phyloP scores from a whole-genome alignment of 2,329 filamentous ascomycete species.

The Bimuria novae-zelandiae region DNA sequence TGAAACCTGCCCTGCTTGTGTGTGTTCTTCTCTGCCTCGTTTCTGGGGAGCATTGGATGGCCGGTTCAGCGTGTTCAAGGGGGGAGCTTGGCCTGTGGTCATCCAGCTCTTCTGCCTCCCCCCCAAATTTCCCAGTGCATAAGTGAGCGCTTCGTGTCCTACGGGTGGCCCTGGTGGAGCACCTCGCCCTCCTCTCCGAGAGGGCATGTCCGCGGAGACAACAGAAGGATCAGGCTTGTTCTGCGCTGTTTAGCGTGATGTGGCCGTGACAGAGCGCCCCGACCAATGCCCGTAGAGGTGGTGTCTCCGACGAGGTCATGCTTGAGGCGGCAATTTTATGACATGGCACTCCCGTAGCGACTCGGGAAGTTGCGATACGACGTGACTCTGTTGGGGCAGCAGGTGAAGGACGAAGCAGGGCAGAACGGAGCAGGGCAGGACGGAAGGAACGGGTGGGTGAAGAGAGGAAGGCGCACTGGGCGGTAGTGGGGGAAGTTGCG shows the following conservation, averaged over 20 bases:
- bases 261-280: slow-evolving; percentile 11
- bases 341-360: background rate
- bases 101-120: slow-evolving; percentile 41
- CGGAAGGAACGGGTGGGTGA: background rate
- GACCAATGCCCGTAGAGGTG: slow-evolving; percentile 15
- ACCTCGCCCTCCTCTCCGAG: slow-evolving; percentile 4
- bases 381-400: too few species aligned
- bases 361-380: background rate
- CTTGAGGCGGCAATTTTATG: slow-evolving; percentile 5
- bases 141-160: slow-evolving; percentile 26
- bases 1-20: background rate
- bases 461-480: background rate
- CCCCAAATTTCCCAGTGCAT: slow-evolving; percentile 37
- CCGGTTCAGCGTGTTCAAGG: background rate
- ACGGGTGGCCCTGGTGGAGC: slow-evolving; percentile 12
- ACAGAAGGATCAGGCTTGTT: background rate
- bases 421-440: too few species aligned
- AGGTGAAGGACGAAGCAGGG: too few species aligned
- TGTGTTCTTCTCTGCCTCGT: slow-evolving; percentile 12
- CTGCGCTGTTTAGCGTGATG: background rate
- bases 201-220: slow-evolving; percentile 16
- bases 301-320: slow-evolving; percentile 25
- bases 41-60: slow-evolving; percentile 6
- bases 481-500: background rate
- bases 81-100: slow-evolving; percentile 7